Conservation (phyloP, 2,329 filamentous ascomycete species). For the Microsporum ferrugineum region DNA sequence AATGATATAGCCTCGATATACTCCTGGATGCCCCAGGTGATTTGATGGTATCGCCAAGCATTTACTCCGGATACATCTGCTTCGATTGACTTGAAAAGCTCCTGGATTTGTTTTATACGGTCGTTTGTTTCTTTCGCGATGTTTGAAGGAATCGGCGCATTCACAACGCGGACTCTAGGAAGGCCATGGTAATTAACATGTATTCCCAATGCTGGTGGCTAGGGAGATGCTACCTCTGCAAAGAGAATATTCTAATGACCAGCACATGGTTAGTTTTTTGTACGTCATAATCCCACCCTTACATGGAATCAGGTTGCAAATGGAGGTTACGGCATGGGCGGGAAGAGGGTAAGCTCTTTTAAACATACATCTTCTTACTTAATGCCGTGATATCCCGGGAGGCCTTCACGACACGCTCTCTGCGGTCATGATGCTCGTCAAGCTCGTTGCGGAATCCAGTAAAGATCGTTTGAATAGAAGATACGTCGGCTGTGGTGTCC, state of each 20-base stretch:
- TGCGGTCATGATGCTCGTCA: conserved; percentile 86
- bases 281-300: neutral
- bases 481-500: conserved; percentile 15
- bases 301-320: neutral
- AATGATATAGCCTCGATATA: conserved; percentile 88
- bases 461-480: conserved; percentile 59
- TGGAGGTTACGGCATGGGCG: neutral
- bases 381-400: conserved; percentile 85
- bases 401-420: conserved; percentile 80
- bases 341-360: neutral
- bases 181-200: neutral
- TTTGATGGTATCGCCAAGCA: conserved; percentile 68
- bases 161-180: conserved; percentile 30
- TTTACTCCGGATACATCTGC: conserved; percentile 69
- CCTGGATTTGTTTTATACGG: conserved; percentile 59
- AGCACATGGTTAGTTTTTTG: conserved; percentile 13
- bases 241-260: conserved; percentile 58
- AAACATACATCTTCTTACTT: conserved; percentile 85
- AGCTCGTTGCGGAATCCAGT: conserved; percentile 74
- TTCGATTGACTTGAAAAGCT: conserved; percentile 55
- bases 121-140: conserved; percentile 60
- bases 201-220: neutral
- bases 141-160: conserved; percentile 47
- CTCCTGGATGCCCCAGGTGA: conserved; percentile 77
- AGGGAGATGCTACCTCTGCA: conserved; percentile 54